These are phyloP conservation scores for Nosema muscidifuracis DNA, from an alignment of 371 early-diverging fungal genomes.

Conservation along the genomic window DNA sequence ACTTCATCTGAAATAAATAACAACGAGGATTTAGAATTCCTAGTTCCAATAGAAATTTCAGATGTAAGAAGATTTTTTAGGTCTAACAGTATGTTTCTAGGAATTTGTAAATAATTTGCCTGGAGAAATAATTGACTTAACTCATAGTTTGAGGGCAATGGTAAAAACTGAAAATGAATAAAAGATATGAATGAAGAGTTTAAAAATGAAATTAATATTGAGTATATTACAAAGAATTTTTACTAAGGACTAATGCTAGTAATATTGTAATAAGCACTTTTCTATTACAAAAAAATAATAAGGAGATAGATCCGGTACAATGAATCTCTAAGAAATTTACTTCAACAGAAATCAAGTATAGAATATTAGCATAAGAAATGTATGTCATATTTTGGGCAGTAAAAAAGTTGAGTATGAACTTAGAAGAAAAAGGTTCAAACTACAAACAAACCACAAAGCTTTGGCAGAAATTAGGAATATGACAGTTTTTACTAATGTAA, in stretches of 20 bases:
- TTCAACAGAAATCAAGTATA: conserved; percentile 25
- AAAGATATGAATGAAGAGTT: conserved; percentile 13
- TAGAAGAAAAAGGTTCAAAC: conserved; percentile 43
- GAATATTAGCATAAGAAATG: conserved; percentile 45
- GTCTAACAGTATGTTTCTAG: not conserved
- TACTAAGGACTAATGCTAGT: conserved; percentile 32
- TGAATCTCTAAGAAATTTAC: conserved; percentile 25
- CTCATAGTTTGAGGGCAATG: conserved; percentile 2
- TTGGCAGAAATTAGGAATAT: conserved; percentile 33
- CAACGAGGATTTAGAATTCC: conserved; percentile 15
- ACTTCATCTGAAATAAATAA: conserved; percentile 12
- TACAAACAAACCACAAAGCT: conserved; percentile 53
- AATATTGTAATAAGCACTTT: conserved; percentile 36
- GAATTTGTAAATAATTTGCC: conserved; percentile 2
- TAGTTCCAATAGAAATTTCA: not conserved
- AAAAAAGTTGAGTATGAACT: conserved; percentile 37
- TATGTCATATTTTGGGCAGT: conserved; percentile 27
- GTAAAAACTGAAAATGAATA: conserved; percentile 7
- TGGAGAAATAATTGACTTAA: conserved; percentile 4
- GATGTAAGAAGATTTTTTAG: conserved; percentile 9
- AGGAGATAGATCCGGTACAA: conserved; percentile 1
- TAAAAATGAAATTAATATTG: not conserved
- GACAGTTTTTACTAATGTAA: not conserved
- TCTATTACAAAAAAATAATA: conserved; percentile 35
- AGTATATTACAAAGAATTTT: not conserved